Percentiles rank a stretch among this genome's conserved stretches.
These are phyloP conservation scores for Lodderomyces orthopsilosis DNA, from an alignment of 1,139 yeast species.

Conservation along the genomic window DNA sequence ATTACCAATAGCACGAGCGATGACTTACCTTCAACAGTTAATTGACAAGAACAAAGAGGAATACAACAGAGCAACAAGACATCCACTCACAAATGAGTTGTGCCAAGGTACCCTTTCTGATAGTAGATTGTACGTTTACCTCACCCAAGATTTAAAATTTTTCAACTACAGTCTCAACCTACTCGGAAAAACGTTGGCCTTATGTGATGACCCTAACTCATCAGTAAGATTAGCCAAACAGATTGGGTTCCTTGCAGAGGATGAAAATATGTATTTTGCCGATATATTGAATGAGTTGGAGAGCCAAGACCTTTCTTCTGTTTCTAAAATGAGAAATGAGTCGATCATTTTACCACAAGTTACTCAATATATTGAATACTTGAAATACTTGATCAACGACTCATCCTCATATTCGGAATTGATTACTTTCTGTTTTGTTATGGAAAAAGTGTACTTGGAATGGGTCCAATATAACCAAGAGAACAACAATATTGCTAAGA, in stretches of 20 bases:
- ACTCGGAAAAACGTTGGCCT: slow-evolving; percentile 43
- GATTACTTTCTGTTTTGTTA: slow-evolving; percentile 44
- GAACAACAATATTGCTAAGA: slow-evolving; percentile 19
- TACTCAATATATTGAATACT: slow-evolving; percentile 32
- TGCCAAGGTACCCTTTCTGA: slow-evolving; percentile 47
- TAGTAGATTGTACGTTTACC: slow-evolving; percentile 39
- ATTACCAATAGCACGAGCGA: neutral
- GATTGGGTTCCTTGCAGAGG: slow-evolving; percentile 47
- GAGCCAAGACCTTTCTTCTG: slow-evolving; percentile 14
- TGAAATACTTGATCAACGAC: slow-evolving; percentile 28
- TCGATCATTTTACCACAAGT: slow-evolving; percentile 33
- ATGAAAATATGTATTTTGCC: slow-evolving; percentile 49
- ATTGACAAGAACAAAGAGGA: neutral
- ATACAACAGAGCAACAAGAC: slow-evolving; percentile 31
- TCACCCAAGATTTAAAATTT: slow-evolving; percentile 49
- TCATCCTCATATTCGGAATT: slow-evolving; percentile 38
- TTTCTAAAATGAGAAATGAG: slow-evolving; percentile 12
- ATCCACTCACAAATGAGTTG: slow-evolving; percentile 43
- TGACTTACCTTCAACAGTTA: neutral
- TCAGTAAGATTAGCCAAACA: slow-evolving; percentile 45
- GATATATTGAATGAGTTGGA: slow-evolving; percentile 30
- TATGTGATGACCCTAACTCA: slow-evolving; percentile 38
- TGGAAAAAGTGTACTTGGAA: slow-evolving; percentile 51
- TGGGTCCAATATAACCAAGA: slow-evolving; percentile 44
- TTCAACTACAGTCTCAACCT: slow-evolving; percentile 43